Conservation (phyloP, 345 rosid genomes). For the Moricandia arvensis region DNA sequence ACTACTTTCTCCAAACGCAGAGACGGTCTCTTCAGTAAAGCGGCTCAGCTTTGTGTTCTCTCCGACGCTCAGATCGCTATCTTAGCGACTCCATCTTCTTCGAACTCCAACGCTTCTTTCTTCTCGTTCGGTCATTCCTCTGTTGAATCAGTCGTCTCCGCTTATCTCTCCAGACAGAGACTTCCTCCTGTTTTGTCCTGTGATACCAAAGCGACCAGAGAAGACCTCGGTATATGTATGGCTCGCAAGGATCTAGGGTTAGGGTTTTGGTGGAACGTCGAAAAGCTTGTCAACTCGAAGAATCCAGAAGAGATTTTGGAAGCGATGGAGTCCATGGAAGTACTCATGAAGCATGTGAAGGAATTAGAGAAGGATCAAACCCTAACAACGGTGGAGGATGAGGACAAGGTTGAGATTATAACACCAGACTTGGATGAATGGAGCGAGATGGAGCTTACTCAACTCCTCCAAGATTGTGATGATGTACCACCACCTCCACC, state of each 20-base stretch:
- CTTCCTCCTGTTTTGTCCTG: no score
- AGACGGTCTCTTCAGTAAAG: not conserved
- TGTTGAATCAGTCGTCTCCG: not conserved
- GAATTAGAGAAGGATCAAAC: not conserved
- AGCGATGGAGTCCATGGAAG: not conserved
- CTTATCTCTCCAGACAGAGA: no score
- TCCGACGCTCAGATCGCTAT: constrained; percentile 2
- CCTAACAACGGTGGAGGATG: not conserved
- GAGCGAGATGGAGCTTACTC: not conserved
- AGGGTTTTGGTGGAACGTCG: constrained; percentile 1
- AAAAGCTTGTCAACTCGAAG: no score
- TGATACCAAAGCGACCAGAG: no score
- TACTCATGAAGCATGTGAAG: not conserved
- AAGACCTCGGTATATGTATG: no score
- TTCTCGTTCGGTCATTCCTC: constrained; percentile 20
- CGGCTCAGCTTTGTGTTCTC: constrained; percentile 6
- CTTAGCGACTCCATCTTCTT: not conserved
- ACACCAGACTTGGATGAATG: not conserved
- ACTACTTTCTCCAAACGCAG: not conserved
- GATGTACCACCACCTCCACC: not conserved
- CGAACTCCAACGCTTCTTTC: not conserved
- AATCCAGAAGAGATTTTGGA: no score
- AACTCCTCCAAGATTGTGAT: not conserved
- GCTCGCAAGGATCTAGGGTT: not conserved
- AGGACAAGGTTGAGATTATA: not conserved